Conservation (phyloP, 805 yeast species). For the Candida quercuum region DNA sequence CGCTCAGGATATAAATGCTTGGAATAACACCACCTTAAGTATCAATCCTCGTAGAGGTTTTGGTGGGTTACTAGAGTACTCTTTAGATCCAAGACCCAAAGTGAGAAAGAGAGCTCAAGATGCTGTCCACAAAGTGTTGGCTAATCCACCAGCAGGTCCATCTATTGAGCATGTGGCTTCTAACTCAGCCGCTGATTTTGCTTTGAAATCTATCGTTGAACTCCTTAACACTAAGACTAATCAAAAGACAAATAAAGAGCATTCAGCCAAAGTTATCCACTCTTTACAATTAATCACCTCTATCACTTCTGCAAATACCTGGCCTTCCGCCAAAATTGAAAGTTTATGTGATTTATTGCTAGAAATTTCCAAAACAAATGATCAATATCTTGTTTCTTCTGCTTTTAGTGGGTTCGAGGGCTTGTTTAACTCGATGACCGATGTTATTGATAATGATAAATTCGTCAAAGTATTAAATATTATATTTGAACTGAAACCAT, state of each 20-base stretch:
- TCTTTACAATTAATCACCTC: conserved; percentile 68
- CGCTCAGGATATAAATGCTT: conserved; percentile 75
- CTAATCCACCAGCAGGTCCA: conserved; percentile 70
- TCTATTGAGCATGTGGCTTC: conserved; percentile 75
- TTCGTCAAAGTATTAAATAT: conserved; percentile 61
- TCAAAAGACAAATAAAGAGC: conserved; percentile 41
- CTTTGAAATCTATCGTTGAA: conserved; percentile 49
- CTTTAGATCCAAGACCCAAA: conserved; percentile 88
- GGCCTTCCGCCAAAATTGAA: conserved; percentile 73
- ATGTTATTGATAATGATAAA: conserved; percentile 55
- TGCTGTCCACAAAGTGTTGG: conserved; percentile 62
- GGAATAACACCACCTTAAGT: conserved; percentile 54
- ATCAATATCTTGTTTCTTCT: conserved; percentile 76
- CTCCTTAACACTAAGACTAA: conserved; percentile 31
- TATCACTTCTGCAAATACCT: conserved; percentile 68
- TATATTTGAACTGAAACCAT: conserved; percentile 75
- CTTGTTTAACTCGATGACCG: conserved; percentile 60
- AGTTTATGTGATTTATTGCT: conserved; percentile 71
- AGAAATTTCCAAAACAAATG: conserved; percentile 73
- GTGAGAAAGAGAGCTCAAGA: conserved; percentile 94
- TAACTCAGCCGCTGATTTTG: conserved; percentile 59
- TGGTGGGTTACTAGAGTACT: conserved; percentile 68
- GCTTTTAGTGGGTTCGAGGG: conserved; percentile 84
- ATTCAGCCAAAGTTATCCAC: conserved; percentile 61
- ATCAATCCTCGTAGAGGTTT: conserved; percentile 75